Evolutionary conservation across 805 yeast genomes (phyloP).

Genomic region (Jamesozyma hellenica): DNA sequence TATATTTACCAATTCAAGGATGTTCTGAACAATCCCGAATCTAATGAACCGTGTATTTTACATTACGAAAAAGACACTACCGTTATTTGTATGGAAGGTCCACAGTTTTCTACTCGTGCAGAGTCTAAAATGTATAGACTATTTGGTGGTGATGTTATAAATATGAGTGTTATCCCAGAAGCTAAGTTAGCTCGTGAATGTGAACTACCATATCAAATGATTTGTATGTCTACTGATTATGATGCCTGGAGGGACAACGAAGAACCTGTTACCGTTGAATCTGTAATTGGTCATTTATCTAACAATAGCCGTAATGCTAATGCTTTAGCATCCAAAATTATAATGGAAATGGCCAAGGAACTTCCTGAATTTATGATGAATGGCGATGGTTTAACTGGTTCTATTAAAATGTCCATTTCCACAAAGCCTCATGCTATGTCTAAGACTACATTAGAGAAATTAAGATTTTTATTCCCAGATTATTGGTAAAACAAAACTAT

Average conservation of each 20-base stretch:
- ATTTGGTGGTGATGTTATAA: slow-evolving; percentile 92
- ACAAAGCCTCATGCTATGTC: slow-evolving; percentile 68
- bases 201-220: slow-evolving; percentile 93
- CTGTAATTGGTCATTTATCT: slow-evolving; percentile 80
- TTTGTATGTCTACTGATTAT: slow-evolving; percentile 97
- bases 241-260: slow-evolving; percentile 96
- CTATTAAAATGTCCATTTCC: slow-evolving; percentile 73
- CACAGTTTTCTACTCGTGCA: slow-evolving; percentile 93
- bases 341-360: slow-evolving; percentile 55
- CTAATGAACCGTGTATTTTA: slow-evolving; percentile 54
- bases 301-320: slow-evolving; percentile 86
- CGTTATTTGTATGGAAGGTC: slow-evolving; percentile 97
- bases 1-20: slow-evolving; percentile 52
- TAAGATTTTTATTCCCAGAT: slow-evolving; percentile 85
- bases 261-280: slow-evolving; percentile 97
- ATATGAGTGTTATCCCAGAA: slow-evolving; percentile 97
- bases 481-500: slow-evolving; percentile 50
- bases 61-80: slow-evolving; percentile 64
- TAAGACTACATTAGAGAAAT: slow-evolving; percentile 60
- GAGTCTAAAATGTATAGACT: slow-evolving; percentile 78
- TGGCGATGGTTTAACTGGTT: slow-evolving; percentile 62
- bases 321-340: slow-evolving; percentile 56
- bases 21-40: slow-evolving; percentile 44
- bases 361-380: slow-evolving; percentile 44
- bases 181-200: slow-evolving; percentile 95